These are phyloP conservation scores for Keithomyces neogunnii DNA, from an alignment of 2,329 filamentous ascomycete species.

Conservation along the genomic window DNA sequence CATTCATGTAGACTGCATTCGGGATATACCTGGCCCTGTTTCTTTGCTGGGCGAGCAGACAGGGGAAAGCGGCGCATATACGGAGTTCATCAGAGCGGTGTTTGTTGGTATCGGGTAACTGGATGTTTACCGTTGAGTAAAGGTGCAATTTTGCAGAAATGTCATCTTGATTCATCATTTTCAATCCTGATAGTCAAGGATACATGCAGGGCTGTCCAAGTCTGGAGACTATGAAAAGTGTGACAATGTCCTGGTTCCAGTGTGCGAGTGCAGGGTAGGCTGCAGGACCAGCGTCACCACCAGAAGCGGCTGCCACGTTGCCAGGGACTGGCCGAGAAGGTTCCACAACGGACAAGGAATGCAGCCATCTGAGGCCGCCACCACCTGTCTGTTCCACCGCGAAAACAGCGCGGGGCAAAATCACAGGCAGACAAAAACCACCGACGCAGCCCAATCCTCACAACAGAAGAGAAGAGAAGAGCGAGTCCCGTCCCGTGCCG, in stretches of 20 bases:
- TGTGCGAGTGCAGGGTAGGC: too few species aligned
- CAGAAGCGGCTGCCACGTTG: background rate
- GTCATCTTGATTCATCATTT: too few species aligned
- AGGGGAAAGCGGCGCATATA: background rate
- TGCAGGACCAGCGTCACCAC: background rate
- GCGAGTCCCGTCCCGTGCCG: background rate
- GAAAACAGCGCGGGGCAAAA: background rate
- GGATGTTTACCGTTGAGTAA: background rate
- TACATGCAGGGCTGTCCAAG: too few species aligned
- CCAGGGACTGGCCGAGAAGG: conserved; percentile 1
- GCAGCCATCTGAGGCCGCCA: background rate
- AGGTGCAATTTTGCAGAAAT: too few species aligned
- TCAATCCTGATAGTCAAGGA: too few species aligned
- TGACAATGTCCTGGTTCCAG: too few species aligned
- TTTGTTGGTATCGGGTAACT: background rate
- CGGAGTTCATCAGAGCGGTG: background rate
- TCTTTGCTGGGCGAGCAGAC: background rate
- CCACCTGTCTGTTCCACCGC: background rate
- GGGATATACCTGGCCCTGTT: background rate
- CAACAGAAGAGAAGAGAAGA: background rate
- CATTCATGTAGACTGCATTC: background rate
- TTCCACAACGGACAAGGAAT: conserved; percentile 1
- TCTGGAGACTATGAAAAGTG: too few species aligned
- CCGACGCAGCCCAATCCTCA: background rate
- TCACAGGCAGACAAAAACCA: background rate